Conservation (phyloP, 2,329 filamentous ascomycete species). For the Alternaria alternata region DNA sequence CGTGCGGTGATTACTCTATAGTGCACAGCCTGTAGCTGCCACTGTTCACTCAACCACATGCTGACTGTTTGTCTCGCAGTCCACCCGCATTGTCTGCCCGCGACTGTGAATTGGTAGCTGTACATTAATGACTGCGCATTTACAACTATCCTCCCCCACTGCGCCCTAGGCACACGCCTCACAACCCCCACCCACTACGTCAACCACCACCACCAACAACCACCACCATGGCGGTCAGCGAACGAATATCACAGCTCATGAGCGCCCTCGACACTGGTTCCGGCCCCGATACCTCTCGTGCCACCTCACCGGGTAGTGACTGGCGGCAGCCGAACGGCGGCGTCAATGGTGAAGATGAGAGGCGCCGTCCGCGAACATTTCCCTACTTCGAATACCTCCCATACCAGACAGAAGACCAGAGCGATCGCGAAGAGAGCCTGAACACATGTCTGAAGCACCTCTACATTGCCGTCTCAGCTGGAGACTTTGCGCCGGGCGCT, state of each 20-base stretch:
- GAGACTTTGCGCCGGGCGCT: slow-evolving; percentile 92
- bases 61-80: slow-evolving; percentile 24
- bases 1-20: slow-evolving; percentile 14
- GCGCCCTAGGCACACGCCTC: slow-evolving; percentile 26
- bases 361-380: slow-evolving; percentile 82
- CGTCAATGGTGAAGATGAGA: slow-evolving; percentile 58
- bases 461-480: slow-evolving; percentile 88
- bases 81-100: slow-evolving; percentile 12
- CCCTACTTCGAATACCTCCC: slow-evolving; percentile 91
- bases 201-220: slow-evolving; percentile 7
- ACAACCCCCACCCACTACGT: slow-evolving; percentile 22
- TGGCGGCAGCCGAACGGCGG: slow-evolving; percentile 62
- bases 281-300: slow-evolving; percentile 78
- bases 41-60: slow-evolving; percentile 17
- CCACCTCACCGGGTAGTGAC: slow-evolving; percentile 80
- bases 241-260: slow-evolving; percentile 55
- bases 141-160: slow-evolving; percentile 17
- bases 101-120: slow-evolving; percentile 23
- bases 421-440: slow-evolving; percentile 78
- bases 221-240: slow-evolving; percentile 50
- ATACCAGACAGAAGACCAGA: slow-evolving; percentile 83
- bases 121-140: slow-evolving; percentile 37
- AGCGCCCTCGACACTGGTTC: slow-evolving; percentile 49
- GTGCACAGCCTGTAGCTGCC: slow-evolving; percentile 11
- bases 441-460: slow-evolving; percentile 91